Evolutionary conservation across 305 asterid genomes (phyloP), one percentile per base, ranked within the genome.

Genomic region (Caryopteris hybrid): DNA sequence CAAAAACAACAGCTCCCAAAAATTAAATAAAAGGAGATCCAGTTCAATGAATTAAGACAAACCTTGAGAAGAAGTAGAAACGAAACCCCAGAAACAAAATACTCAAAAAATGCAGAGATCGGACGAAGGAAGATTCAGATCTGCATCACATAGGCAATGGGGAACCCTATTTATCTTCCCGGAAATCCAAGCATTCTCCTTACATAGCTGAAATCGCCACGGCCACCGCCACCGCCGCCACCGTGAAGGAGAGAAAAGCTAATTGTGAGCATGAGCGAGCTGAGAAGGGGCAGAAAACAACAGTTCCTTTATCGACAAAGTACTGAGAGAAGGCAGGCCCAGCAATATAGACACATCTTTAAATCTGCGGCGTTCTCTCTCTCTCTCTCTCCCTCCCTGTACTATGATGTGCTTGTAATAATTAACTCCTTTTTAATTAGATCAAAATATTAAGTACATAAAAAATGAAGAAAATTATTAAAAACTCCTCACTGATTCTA

Each of bases 111-210:
- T 48, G 71, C 71, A 64, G 68, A 43, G 75, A 66, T 68, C 74
- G 64, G 57, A 53, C 34, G 17, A 54, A 20, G 59, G 55, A 61
- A 38, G 78, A 78, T 46, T 75, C 65, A 69, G 81, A 78, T 81
- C 81, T 70, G 63, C 22, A 56, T 69, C 50, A 47, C 29, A 55
- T 65, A 50, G 48, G 76, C 64, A 46, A 52, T 62, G 73, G 47
- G 58, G 45, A 73, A 13, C 68, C 73, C 70, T 61, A 52, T 74
- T 75, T 76, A 66, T 59, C 48, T 51, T 75, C 55, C 29, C 41
- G 41, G 59, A 31, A 22, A 51, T 25, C 70, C 36, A 68, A 17
- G 22, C 74, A 74, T 55, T 74, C 56, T 11, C 54, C 57, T 38
- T 12, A 7, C 4, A 61, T 42, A 29, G 70, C 69, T 5, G 74